Conservation (phyloP, 192 early-diverging fungal species). For the Geranomyces variabilis region DNA sequence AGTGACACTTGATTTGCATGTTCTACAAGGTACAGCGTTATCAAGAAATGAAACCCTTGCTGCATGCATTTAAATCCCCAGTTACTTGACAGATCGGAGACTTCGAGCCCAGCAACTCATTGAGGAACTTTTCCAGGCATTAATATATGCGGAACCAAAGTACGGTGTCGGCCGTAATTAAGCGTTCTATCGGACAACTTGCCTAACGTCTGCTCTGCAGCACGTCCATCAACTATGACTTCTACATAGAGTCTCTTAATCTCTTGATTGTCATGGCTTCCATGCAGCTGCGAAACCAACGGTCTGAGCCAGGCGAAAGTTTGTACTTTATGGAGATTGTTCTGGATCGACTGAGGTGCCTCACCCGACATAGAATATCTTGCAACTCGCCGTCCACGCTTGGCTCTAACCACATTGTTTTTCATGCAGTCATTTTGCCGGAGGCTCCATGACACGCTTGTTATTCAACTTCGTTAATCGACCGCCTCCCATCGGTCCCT, state of each 20-base stretch:
- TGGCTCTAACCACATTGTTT: neutral
- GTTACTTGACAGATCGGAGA: constrained; percentile 40
- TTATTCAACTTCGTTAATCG: constrained; percentile 59
- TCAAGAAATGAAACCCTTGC: neutral
- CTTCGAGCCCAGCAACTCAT: constrained; percentile 62
- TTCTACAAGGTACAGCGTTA: constrained; percentile 13
- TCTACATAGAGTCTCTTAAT: constrained; percentile 70
- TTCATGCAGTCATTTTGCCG: constrained; percentile 55
- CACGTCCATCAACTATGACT: constrained; percentile 51
- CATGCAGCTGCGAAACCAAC: constrained; percentile 58
- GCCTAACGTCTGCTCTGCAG: constrained; percentile 14
- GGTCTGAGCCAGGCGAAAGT: constrained; percentile 38
- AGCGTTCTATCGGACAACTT: too few relatives aligned
- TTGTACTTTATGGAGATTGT: constrained; percentile 73
- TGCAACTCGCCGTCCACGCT: too few relatives aligned
- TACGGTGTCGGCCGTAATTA: neutral
- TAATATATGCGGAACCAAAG: constrained; percentile 62
- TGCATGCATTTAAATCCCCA: neutral
- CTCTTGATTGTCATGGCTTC: constrained; percentile 64
- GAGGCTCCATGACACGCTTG: constrained; percentile 57
- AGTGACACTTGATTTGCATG: constrained; percentile 11
- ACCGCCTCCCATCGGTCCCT: constrained; percentile 44
- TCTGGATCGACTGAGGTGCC: constrained; percentile 60
- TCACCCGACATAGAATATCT: neutral
- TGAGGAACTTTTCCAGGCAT: constrained; percentile 53